These are phyloP conservation scores for Monascus ruber DNA, from an alignment of 2,329 filamentous ascomycete species.

Conservation along the genomic window DNA sequence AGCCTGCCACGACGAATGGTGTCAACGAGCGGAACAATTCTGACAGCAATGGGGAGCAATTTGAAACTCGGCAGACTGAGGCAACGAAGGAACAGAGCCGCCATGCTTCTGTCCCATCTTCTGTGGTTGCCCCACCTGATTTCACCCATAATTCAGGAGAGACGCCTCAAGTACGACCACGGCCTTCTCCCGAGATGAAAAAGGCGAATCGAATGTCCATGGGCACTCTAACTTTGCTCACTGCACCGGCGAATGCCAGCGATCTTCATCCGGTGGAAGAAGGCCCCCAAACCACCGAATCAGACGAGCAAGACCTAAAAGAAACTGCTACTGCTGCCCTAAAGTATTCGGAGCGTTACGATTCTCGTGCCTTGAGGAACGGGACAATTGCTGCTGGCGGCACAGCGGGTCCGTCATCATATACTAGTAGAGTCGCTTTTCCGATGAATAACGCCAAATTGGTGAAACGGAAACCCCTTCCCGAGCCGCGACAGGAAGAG, in stretches of 20 bases:
- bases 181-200: conserved; percentile 65
- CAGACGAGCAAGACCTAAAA: no score
- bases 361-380: not conserved
- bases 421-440: conserved; percentile 3
- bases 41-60: conserved; percentile 24
- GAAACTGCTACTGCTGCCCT: no score
- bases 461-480: conserved; percentile 43
- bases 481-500: conserved; percentile 20
- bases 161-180: conserved; percentile 56
- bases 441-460: conserved; percentile 32
- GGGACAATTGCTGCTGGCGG: conserved; percentile 1
- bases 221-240: conserved; percentile 69
- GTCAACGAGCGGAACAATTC: conserved; percentile 29
- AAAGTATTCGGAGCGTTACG: not conserved
- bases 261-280: not conserved
- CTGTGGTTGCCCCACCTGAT: conserved; percentile 65
- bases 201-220: conserved; percentile 73
- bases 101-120: conserved; percentile 55
- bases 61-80: conserved; percentile 12
- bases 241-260: conserved; percentile 48
- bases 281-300: no score
- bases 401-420: conserved; percentile 2
- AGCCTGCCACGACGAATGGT: conserved; percentile 12
- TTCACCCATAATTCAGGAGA: conserved; percentile 66
- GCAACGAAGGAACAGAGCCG: conserved; percentile 24